A percentile compares a stretch with the other conserved stretches of the same genome.
Conservation (phyloP, 1,284 basidiomycete genomes). For the Cutaneotrichosporon cutaneum region DNA sequence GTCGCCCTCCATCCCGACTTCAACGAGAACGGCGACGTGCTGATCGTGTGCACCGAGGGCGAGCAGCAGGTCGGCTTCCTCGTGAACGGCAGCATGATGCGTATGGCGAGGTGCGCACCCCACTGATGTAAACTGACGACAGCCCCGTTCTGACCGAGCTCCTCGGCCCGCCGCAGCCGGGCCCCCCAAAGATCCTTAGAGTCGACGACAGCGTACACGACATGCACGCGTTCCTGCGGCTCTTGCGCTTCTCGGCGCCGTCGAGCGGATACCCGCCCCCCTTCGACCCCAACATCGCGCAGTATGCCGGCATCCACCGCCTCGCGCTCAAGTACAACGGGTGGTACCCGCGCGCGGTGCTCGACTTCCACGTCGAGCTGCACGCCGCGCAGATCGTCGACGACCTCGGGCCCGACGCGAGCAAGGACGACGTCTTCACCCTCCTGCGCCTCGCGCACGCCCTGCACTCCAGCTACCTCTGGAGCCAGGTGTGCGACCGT, state of each 20-base stretch:
- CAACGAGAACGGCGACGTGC: conserved; percentile 18
- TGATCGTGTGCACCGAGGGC: conserved; percentile 17
- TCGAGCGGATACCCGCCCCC: conserved; percentile 7
- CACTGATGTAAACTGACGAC: conserved; percentile 1
- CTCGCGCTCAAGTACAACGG: conserved; percentile 23
- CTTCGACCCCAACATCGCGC: conserved; percentile 19
- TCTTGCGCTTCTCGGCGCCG: conserved; percentile 12
- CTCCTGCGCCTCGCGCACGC: conserved; percentile 22
- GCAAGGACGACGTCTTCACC: conserved; percentile 16
- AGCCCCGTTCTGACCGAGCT: conserved; percentile 17
- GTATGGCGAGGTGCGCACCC: conserved; percentile 22
- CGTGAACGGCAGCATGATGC: conserved; percentile 20
- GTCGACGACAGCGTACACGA: conserved; percentile 15
- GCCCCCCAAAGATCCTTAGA: conserved; percentile 10
- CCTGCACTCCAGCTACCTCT: conserved; percentile 15
- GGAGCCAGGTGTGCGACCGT: conserved; percentile 23
- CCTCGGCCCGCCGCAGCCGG: neutral
- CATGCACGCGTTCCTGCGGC: conserved; percentile 24
- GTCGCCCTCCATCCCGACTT: conserved; percentile 22
- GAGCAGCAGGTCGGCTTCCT: conserved; percentile 21
- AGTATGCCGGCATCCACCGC: conserved; percentile 22
- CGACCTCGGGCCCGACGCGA: conserved; percentile 9
- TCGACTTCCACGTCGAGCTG: conserved; percentile 29
- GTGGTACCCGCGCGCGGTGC: conserved; percentile 23
- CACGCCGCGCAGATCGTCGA: conserved; percentile 16